Conservation (phyloP, 164 flowering plant genomes). For the Brasenia schreberi region DNA sequence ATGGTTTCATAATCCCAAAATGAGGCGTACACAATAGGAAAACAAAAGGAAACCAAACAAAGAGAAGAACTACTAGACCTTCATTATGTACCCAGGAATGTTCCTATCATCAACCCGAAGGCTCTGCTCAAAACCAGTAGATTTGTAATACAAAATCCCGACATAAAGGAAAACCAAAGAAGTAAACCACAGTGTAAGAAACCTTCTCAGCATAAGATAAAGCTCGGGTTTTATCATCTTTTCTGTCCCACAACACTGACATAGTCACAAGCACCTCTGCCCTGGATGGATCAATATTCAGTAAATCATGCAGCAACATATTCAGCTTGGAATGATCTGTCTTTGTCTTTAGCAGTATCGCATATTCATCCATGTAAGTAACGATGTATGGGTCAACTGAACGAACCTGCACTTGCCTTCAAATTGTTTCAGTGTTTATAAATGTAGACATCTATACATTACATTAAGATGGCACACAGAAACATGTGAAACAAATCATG, state of each 20-base stretch:
- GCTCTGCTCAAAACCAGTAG: constrained; percentile 43
- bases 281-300: constrained; percentile 64
- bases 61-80: constrained; percentile 31
- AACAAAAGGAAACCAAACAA: not conserved
- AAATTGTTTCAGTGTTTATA: too few relatives aligned
- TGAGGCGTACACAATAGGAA: constrained; percentile 2
- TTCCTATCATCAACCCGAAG: constrained; percentile 82
- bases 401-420: constrained; percentile 45
- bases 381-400: constrained; percentile 67
- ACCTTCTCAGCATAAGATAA: constrained; percentile 87
- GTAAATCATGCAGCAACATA: constrained; percentile 79
- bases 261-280: constrained; percentile 90
- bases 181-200: constrained; percentile 6
- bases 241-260: constrained; percentile 83
- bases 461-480: constrained; percentile 10
- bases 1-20: constrained; percentile 6
- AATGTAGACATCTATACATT: too few relatives aligned
- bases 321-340: constrained; percentile 66
- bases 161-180: not conserved
- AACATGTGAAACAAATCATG: not conserved
- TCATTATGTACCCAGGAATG: constrained; percentile 74
- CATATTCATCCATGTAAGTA: constrained; percentile 98
- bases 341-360: constrained; percentile 82
- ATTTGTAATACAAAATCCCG: constrained; percentile 2
- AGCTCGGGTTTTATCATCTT: constrained; percentile 70